These are phyloP conservation scores for Pneumocystis carinii DNA, from an alignment of 1,139 yeast species.

Conservation along the genomic window DNA sequence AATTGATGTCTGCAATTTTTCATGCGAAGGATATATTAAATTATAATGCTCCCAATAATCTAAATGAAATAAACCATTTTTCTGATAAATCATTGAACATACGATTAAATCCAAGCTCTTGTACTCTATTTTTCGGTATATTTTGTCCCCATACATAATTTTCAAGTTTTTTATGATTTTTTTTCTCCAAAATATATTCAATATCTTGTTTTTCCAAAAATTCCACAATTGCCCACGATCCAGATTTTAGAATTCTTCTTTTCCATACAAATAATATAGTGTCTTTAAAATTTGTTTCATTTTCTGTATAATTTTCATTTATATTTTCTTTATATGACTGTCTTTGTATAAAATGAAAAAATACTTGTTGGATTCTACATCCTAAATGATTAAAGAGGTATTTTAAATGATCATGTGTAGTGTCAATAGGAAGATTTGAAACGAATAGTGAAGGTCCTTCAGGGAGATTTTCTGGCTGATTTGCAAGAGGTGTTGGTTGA, in stretches of 20 bases:
- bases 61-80: background rate
- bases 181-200: constrained; percentile 4
- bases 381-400: constrained; percentile 10
- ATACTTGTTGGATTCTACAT: constrained; percentile 12
- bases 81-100: background rate
- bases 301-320: background rate
- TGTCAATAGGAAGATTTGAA: constrained; percentile 17
- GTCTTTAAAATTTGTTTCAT: background rate
- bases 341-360: constrained; percentile 11
- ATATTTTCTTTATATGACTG: background rate
- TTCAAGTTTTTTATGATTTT: background rate
- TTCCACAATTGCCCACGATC: constrained; percentile 8
- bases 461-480: constrained; percentile 4
- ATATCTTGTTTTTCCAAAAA: constrained; percentile 7
- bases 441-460: constrained; percentile 12
- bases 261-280: constrained; percentile 3
- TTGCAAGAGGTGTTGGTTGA: background rate
- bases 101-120: constrained; percentile 4
- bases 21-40: constrained; percentile 27
- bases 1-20: constrained; percentile 36
- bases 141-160: constrained; percentile 5
- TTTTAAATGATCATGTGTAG: constrained; percentile 15
- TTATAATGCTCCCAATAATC: constrained; percentile 7
- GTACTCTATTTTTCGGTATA: background rate
- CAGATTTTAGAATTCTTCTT: constrained; percentile 4